A percentile compares a stretch with the other conserved stretches of the same genome.
Conservation (phyloP, 164 flowering plant genomes). For the Kalanchoe fedtschenkoi region DNA sequence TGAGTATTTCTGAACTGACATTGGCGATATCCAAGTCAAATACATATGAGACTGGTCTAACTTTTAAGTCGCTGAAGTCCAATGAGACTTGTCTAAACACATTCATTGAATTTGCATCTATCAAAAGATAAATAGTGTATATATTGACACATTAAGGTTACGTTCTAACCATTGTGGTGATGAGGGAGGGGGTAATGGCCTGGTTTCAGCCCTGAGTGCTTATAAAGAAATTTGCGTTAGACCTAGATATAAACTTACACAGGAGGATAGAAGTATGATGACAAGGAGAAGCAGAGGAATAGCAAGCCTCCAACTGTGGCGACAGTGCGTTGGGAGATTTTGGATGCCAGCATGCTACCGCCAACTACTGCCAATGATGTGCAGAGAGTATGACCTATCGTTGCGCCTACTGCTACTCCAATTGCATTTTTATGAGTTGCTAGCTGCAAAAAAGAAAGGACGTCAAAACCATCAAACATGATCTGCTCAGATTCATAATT, state of each 20-base stretch:
- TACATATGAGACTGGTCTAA: no score
- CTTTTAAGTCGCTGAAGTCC: no score
- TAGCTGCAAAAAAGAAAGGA: slow-evolving; percentile 32
- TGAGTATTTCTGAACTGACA: no score
- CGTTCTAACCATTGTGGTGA: background rate
- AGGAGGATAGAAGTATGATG: slow-evolving; percentile 96
- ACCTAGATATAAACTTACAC: slow-evolving; percentile 25
- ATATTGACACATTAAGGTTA: background rate
- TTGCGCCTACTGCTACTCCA: slow-evolving; percentile 96
- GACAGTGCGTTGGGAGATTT: slow-evolving; percentile 90
- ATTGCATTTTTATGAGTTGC: slow-evolving; percentile 97
- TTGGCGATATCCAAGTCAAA: no score
- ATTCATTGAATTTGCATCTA: no score
- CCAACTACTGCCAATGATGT: slow-evolving; percentile 96
- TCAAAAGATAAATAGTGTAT: background rate
- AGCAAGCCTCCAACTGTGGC: slow-evolving; percentile 91
- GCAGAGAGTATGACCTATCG: slow-evolving; percentile 81
- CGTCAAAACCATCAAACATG: no score
- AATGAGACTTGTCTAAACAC: no score
- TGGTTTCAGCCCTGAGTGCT: slow-evolving; percentile 1
- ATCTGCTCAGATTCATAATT: no score
- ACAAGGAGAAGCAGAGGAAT: slow-evolving; percentile 82
- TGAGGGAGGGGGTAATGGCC: background rate
- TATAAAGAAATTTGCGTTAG: slow-evolving; percentile 17
- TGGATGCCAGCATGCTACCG: slow-evolving; percentile 99